phyloP scores from a whole-genome alignment of 306 rosid species.

The Rubus idaeus region DNA sequence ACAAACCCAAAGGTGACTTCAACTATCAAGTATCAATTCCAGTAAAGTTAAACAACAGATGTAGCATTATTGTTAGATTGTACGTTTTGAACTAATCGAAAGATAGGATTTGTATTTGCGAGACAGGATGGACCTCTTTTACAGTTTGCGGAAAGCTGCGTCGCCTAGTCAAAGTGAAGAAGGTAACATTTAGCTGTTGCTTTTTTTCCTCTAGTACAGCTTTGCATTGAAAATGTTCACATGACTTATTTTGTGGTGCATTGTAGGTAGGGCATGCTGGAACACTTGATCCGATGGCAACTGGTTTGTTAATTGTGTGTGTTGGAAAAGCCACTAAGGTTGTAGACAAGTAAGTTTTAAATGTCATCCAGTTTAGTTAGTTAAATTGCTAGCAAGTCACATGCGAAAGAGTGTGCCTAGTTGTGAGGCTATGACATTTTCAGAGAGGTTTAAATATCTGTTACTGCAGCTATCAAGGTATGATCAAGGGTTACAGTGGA shows the following conservation, averaged over 20 bases:
- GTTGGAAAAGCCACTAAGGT: slow-evolving; percentile 93
- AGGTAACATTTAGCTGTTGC: slow-evolving; percentile 45
- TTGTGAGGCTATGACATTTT: background rate
- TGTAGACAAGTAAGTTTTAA: slow-evolving; percentile 62
- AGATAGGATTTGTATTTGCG: slow-evolving; percentile 21
- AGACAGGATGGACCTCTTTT: slow-evolving; percentile 95
- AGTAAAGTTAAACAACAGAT: too few relatives aligned
- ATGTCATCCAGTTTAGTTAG: slow-evolving; percentile 19
- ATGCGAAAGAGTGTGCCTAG: background rate
- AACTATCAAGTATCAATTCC: background rate
- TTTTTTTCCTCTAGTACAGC: background rate
- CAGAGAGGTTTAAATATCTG: slow-evolving; percentile 25
- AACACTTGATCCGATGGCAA: slow-evolving; percentile 99
- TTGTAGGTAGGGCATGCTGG: slow-evolving; percentile 98
- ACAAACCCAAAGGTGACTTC: slow-evolving; percentile 85
- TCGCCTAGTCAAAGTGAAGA: slow-evolving; percentile 89
- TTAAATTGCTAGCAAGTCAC: slow-evolving; percentile 1
- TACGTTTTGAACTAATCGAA: background rate
- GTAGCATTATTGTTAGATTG: background rate
- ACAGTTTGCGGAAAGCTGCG: slow-evolving; percentile 96
- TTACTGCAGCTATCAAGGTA: slow-evolving; percentile 81
- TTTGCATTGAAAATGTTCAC: slow-evolving; percentile 14
- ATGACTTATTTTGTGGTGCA: slow-evolving; percentile 11
- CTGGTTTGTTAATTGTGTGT: slow-evolving; percentile 93
- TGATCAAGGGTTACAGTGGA: slow-evolving; percentile 92